Conservation (phyloP, 2,329 filamentous ascomycete species). For the Fusarium fujikuroi region DNA sequence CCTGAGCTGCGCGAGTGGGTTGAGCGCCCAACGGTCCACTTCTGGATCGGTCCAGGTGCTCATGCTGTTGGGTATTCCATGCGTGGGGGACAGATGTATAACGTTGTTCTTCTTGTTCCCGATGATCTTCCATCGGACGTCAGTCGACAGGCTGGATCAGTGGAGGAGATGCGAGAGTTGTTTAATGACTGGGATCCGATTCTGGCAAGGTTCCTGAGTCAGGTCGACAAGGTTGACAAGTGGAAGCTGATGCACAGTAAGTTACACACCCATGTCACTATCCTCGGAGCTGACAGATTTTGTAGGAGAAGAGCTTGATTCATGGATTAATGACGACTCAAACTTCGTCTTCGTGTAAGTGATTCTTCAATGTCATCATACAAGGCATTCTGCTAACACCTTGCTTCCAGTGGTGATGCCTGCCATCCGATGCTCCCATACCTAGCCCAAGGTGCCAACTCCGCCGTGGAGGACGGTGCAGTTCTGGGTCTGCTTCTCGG, state of each 20-base stretch:
- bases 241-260: slow-evolving; percentile 21
- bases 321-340: slow-evolving; percentile 63
- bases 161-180: slow-evolving; percentile 9
- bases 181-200: slow-evolving; percentile 17
- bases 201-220: slow-evolving; percentile 3
- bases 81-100: slow-evolving; percentile 68
- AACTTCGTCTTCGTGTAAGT: slow-evolving; percentile 62
- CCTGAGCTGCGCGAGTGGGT: slow-evolving; percentile 63
- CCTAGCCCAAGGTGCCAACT: slow-evolving; percentile 74
- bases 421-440: slow-evolving; percentile 74
- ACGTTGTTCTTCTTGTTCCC: slow-evolving; percentile 73
- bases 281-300: rapidly evolving
- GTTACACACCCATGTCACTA: rapidly evolving
- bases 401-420: slow-evolving; percentile 61
- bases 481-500: slow-evolving; percentile 69
- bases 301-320: not conserved
- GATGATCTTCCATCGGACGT: slow-evolving; percentile 69
- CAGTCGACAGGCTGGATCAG: slow-evolving; percentile 27
- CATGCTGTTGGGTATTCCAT: slow-evolving; percentile 73
- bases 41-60: slow-evolving; percentile 71
- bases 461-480: slow-evolving; percentile 74
- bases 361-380: rapidly evolving
- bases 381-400: rapidly evolving
- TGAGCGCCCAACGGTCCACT: slow-evolving; percentile 61
- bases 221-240: slow-evolving; percentile 3